Base-by-base conservation (phyloP, 108 stramenopile genomes). In the Hondaea fermentalgiana region DNA sequence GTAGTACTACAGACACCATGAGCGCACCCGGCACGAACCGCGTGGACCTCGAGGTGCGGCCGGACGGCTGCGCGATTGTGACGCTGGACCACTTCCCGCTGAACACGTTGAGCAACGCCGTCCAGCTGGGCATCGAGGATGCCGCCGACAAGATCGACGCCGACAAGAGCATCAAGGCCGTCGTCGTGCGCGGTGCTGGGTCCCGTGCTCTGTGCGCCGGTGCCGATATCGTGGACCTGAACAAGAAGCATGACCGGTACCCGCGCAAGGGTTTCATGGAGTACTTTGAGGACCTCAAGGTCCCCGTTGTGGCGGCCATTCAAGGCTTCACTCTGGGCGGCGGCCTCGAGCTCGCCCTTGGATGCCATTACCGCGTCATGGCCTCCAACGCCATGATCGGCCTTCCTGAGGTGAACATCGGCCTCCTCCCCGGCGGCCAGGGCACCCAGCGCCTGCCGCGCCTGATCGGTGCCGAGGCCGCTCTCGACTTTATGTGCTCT, bases 371-470 rank as follows among this genome's bases (percentile, higher is more conserved):
- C 90, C 97, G 99, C 19, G 94, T 97, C 17, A 93, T 92, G 5
- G 91, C 92, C 14, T 21, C 25, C n/a, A 91, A 71, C 23, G 95
- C 96, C 23, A 92, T 90, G 57, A 92, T 98, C 90, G 98, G 98
- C 43, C 92, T 99, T 16, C 98, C 98, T 4, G 99, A 99, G 92
- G 96, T 97, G 0, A 93, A 95, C 71, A 95, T 99, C 29, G 99
- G 97, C 47, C 94, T 99, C 88, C 97, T 99, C 83, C 98, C 98
- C 0, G 97, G 97, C 23, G 99, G 97, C 0, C 98, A 98, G 5
- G 99, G 97, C 10, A 98, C 99, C 4, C 99, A 99, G 91, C 96
- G 98, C 44, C 95, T 99, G 69, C 96, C 98, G 14, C 92, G 98
- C 58, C 91, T 98, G 64, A 93, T 96, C 60, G 95, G 94, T 8